Evolutionary conservation across 148 eudicot genomes (phyloP).

Genomic region (Beta vulgaris): DNA sequence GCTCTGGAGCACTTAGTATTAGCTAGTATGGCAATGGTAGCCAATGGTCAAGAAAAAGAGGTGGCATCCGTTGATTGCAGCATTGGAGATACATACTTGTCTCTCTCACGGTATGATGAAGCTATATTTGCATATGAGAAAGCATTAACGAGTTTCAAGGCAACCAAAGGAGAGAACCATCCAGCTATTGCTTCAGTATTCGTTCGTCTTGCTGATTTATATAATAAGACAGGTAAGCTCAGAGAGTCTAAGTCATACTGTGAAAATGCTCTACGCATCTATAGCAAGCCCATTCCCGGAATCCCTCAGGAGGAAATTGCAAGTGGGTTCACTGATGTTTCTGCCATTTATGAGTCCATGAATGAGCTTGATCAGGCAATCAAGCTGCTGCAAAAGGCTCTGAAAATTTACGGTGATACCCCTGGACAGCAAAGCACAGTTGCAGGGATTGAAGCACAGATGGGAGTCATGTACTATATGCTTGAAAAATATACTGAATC

Average conservation of each 20-base stretch:
- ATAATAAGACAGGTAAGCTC: constrained; percentile 84
- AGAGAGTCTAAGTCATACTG: constrained; percentile 88
- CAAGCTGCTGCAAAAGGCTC: constrained; percentile 79
- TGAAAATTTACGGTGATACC: constrained; percentile 78
- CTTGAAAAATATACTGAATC: constrained; percentile 79
- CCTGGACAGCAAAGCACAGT: constrained; percentile 94
- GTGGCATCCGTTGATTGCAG: constrained; percentile 95
- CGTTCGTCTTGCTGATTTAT: constrained; percentile 87
- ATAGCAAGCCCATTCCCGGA: constrained; percentile 73
- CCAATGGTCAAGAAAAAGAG: constrained; percentile 86
- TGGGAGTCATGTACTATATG: constrained; percentile 92
- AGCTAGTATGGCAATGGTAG: constrained; percentile 98
- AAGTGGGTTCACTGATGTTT: constrained; percentile 77
- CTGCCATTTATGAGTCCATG: constrained; percentile 96
- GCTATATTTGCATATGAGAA: constrained; percentile 92
- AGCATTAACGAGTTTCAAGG: constrained; percentile 83
- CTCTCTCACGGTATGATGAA: constrained; percentile 77
- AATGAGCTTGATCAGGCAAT: constrained; percentile 87
- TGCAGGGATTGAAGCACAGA: constrained; percentile 99
- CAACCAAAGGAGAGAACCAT: constrained; percentile 87
- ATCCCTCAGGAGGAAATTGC: constrained; percentile 89
- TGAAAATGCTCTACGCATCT: constrained; percentile 89
- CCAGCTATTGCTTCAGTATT: constrained; percentile 87
- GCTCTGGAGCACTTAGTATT: constrained; percentile 95
- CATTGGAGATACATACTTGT: constrained; percentile 87